These are phyloP conservation scores for Sporothrix luriei DNA, from an alignment of 2,329 filamentous ascomycete genomes.

Conservation along the genomic window DNA sequence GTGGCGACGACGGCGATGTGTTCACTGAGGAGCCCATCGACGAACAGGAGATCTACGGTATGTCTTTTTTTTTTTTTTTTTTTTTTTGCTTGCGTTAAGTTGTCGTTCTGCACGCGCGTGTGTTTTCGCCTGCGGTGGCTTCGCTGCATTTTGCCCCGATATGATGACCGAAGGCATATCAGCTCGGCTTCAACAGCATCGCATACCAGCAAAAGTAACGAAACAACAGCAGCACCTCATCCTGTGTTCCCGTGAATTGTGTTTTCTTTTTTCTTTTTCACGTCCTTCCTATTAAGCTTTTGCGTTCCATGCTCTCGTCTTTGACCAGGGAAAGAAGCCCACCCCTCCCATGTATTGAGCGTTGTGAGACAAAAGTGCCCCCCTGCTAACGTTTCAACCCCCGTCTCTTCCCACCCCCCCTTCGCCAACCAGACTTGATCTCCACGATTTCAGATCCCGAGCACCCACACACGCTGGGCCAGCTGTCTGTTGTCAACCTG, in stretches of 20 bases:
- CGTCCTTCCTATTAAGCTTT: background rate
- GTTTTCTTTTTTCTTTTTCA: conserved; percentile 15
- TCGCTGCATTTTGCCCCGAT: background rate
- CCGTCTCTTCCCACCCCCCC: background rate
- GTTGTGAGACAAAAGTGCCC: conserved; percentile 34
- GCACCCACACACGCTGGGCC: conserved; percentile 90
- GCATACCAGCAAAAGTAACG: background rate
- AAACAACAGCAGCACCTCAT: background rate
- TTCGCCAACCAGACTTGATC: conserved; percentile 71
- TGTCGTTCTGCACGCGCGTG: conserved; percentile 34
- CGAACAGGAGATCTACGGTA: conserved; percentile 95
- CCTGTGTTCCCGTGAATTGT: background rate
- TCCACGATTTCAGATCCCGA: conserved; percentile 94
- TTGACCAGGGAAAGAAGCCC: background rate
- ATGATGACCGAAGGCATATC: background rate
- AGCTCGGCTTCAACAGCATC: background rate
- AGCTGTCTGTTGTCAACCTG: conserved; percentile 93
- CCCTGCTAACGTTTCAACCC: conserved; percentile 44
- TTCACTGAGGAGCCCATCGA: conserved; percentile 80
- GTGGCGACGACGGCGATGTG: conserved; percentile 51
- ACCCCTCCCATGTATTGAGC: background rate
- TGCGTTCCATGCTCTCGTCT: background rate
- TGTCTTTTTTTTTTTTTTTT: conserved; percentile 34
- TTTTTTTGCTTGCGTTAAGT: background rate
- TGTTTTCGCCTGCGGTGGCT: background rate